Evolutionary conservation across 352 stramenopile genomes (phyloP), one percentile per base, ranked within the genome.

Genomic region (Phytopythium delawarense): DNA sequence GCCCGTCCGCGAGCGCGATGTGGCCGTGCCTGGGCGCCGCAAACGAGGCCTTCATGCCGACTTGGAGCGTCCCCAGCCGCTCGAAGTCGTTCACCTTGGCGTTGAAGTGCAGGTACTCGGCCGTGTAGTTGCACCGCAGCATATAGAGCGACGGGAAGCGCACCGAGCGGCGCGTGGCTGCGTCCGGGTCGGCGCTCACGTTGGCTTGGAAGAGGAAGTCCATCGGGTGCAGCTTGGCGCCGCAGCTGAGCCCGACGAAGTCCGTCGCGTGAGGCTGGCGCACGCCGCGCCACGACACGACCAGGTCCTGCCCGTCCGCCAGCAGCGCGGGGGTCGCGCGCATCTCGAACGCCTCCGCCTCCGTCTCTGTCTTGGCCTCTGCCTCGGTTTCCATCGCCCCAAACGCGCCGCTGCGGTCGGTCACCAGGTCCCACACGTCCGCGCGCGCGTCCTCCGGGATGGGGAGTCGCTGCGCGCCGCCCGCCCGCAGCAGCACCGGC

Each of bases 111-210:
- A 84, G 81, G 59, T 90, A 92, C 54, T 75, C 61, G 44, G 84
- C 75, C 8, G 62, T 72, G 62, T 90, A 92, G 54, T 83, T 80
- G 72, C 83, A 90, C 28, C 80, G 78, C 74, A 92, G 84, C 83
- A 92, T 90, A 53, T 78, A 81, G n/a, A 92, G 71, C 54, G 71
- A 74, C 39, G 75, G 71, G 62, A 92, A 90, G 32, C 81, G 80
- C 39, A 89, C 74, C 7, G 76, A 81, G 44, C 71, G 72, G 8
- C 61, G 50, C 37, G 65, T 32, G 13, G 67, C 50, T 1, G 61
- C 40, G 16, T 67, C 57, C 30, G 81, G 66, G 7, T 67, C 63
- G 21, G 69, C 70, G 34, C 62, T 81, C 60, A 67, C 72, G 23
- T 66, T 67, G 63, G 65, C 55, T 11, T 65, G 75, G n/a, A 72